Base-by-base conservation (phyloP, 106 monocot genomes). In the Hemerocallis citrina region DNA sequence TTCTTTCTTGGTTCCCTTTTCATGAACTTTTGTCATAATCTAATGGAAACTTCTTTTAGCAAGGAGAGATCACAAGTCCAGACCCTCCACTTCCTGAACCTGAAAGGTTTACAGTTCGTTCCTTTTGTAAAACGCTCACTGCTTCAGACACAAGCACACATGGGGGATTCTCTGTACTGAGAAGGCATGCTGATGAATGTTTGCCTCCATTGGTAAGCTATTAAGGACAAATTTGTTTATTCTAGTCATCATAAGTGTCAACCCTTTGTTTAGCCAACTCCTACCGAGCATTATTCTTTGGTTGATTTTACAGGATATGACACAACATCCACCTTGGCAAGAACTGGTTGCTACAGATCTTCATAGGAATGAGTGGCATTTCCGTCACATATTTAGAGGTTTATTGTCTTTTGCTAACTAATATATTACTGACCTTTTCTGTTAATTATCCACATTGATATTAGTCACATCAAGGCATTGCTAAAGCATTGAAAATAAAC, bases 101-200 rank as follows among this genome's bases (percentile, higher is more conserved):
- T 35, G 78, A 75, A 55, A 75, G 69, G 49, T 75, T 71, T 29
- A 63, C 62, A n/a, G 74, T 85, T 28, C 80, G 85, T 58, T 85
- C 93, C 52, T 93, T 93, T 49, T 85, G 93, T 52, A 93, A 93
- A 71, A 85, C 82, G 45, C 79, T 93, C 15, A 93, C 93, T 34
- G 93, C 93, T 56, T 93, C 93, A 67, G 93, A 93, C 68, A 93
- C 93, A 56, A 93, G 93, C 52, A 93, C 93, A 3, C 93, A 93
- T 80, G 93, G 93, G 6, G 93, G 93, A 12, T 93, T 93, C 73
- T 93, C 93, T 7, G 93, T 93, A 43, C 80, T 89, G 34, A 76
- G 82, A 50, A 71, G 89, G 37, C 93, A 93, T 85, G 93, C 93
- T 65, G 93, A 93, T 74, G 93, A 93, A 65, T 93, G 93, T 27